Evolutionary conservation across 805 yeast species (phyloP), one percentile per base, ranked within the genome.

Genomic region (Debaryomyces maramus): DNA sequence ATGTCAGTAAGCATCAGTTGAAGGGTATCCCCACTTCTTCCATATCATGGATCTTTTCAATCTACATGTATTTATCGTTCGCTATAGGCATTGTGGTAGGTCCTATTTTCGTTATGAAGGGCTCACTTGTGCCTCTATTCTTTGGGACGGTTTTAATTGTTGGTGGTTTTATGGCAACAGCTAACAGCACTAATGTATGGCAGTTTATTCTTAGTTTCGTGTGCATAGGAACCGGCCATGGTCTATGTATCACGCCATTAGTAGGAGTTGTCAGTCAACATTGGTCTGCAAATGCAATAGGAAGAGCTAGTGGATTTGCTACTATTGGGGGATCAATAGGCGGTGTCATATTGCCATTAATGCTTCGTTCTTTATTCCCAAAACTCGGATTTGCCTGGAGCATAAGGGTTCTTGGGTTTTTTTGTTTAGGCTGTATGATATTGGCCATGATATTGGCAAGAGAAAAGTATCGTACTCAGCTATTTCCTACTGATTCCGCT

Each of bases 31-130:
- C 70, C 4, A 64, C 77, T 1, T 70, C 83, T 2, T 59, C 75
- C 2, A 67, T 80, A 4, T 74, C 85, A 1, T 80, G 88, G 87
- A 73, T 83, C 21, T 83, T 83, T 48, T 80, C 88, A 1, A 56
- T 82, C 19, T 77, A 70, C 54, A 56, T 75, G 41, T 71, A 76
- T 22, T 54, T 80, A 20, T 63, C 75, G 8, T 78, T 74, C 51
- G 56, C 70, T 10, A 63, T 74, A 1, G 75, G 80, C 6, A 64
- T 78, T 22, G 57, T 79, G 19, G 68, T 75, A 7, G 89, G 86
- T 2, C 75, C 80, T 7, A 62, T 79, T 19, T 85, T 83, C 55
- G 90, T 85, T 55, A 61, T 76, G 39, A 73, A 73, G 40, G 90
- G 90, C 4, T 67, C 81, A 4, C 63, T 61, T 31, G 38, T 47